phyloP scores from a whole-genome alignment of 108 stramenopile genomes.

The Chaetoceros muelleri region DNA sequence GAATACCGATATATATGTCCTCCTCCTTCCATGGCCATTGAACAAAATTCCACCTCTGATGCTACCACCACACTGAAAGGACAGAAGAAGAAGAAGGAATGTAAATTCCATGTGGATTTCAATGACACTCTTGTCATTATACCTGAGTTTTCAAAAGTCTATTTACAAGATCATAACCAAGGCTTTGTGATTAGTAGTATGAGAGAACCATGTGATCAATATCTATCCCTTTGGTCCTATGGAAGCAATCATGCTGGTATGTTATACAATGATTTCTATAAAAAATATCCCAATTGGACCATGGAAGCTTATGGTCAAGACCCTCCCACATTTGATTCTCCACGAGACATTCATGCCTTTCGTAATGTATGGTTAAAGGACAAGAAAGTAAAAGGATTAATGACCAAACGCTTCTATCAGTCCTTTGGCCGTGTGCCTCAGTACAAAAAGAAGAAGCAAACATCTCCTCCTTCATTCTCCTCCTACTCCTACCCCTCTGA shows the following conservation, averaged over 20 bases:
- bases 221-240: slow-evolving; percentile 10
- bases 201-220: slow-evolving; percentile 10
- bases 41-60: too few species aligned
- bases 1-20: too few species aligned
- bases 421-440: not conserved
- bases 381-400: not conserved
- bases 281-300: not conserved
- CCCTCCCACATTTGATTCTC: slow-evolving; percentile 1
- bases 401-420: not conserved
- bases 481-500: too few species aligned
- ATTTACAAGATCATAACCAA: not conserved
- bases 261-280: not conserved
- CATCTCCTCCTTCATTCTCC: too few species aligned
- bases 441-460: too few species aligned
- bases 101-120: not conserved
- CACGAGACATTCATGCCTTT: slow-evolving; percentile 2
- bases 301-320: slow-evolving; percentile 4
- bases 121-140: not conserved
- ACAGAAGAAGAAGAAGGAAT: not conserved
- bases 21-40: too few species aligned
- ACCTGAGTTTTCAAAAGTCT: not conserved
- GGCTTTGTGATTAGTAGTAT: slow-evolving; percentile 8
- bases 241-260: not conserved
- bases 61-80: too few species aligned
- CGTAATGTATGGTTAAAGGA: not conserved